A percentile compares a stretch with the other conserved stretches of the same genome.
phyloP scores from a whole-genome alignment of 2,329 filamentous ascomycete genomes.

The Fusarium sp. region DNA sequence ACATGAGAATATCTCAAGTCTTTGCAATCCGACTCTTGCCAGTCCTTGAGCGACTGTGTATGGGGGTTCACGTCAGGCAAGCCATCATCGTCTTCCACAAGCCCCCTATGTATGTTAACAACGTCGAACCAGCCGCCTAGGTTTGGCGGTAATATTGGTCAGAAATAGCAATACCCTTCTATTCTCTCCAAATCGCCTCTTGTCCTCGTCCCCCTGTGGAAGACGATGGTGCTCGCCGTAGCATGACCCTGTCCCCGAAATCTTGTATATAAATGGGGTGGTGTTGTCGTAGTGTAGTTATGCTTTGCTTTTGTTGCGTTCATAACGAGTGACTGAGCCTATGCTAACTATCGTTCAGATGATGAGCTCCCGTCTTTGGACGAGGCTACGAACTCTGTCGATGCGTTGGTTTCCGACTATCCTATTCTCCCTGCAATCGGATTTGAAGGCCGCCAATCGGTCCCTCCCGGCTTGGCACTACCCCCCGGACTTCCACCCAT shows the following conservation, averaged over 20 bases:
- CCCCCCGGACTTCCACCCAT: slow-evolving; percentile 38
- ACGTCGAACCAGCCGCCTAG: slow-evolving; percentile 48
- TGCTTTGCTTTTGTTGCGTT: slow-evolving; percentile 41
- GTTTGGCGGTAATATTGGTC: slow-evolving; percentile 52
- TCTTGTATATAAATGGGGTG: slow-evolving; percentile 58
- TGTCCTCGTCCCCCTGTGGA: slow-evolving; percentile 57
- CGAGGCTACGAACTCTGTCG: slow-evolving; percentile 71
- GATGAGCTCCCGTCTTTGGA: slow-evolving; percentile 71
- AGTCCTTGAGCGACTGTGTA: slow-evolving; percentile 38
- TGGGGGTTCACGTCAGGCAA: slow-evolving; percentile 63
- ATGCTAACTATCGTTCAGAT: slow-evolving; percentile 65
- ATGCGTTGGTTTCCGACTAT: slow-evolving; percentile 74
- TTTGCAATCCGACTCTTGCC: slow-evolving; percentile 34
- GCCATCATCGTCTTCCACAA: slow-evolving; percentile 77
- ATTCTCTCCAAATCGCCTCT: slow-evolving; percentile 51
- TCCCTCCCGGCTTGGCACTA: slow-evolving; percentile 48
- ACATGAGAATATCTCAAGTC: slow-evolving; percentile 37
- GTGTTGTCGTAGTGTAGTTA: slow-evolving; percentile 48
- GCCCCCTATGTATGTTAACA: slow-evolving; percentile 74
- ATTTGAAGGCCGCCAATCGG: slow-evolving; percentile 36
- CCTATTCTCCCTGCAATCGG: slow-evolving; percentile 29
- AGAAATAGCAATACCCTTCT: slow-evolving; percentile 56
- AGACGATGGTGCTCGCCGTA: slow-evolving; percentile 72
- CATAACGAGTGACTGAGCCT: slow-evolving; percentile 34
- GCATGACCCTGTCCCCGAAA: slow-evolving; percentile 55